Percentiles rank a stretch among this genome's conserved stretches.
Conservation (phyloP, 225 moss, liverwort and hornwort genomes). For the Thuidium tamariscinum region DNA sequence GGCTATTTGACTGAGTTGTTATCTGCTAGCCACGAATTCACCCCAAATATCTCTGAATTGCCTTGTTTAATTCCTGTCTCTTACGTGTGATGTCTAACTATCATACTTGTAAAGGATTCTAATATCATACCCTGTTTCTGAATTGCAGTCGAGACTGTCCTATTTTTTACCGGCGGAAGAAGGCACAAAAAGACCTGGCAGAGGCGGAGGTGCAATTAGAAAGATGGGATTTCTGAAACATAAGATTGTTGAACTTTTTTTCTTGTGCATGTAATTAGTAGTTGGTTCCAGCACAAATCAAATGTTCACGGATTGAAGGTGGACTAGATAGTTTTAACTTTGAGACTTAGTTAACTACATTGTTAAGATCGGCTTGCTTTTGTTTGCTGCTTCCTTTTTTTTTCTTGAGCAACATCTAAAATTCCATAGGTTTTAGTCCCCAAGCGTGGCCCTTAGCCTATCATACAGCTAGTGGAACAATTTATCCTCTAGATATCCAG, state of each 20-base stretch:
- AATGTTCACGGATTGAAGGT: not conserved
- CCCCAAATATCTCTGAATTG: not conserved
- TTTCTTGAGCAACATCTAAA: not conserved
- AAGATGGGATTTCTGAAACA: constrained; percentile 76
- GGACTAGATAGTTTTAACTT: not conserved
- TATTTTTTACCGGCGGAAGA: constrained; percentile 93
- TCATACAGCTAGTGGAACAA: not conserved
- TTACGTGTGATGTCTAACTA: not conserved
- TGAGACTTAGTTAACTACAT: not conserved
- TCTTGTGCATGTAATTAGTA: not conserved
- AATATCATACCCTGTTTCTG: not conserved
- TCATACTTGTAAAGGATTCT: not conserved
- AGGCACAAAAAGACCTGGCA: constrained; percentile 87
- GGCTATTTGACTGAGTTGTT: not conserved
- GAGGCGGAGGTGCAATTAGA: constrained; percentile 96
- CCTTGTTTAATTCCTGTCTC: not conserved
- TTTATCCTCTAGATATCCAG: not conserved
- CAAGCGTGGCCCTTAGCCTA: not conserved
- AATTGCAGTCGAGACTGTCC: constrained; percentile 92
- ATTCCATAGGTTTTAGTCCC: not conserved
- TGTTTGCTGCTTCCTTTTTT: not conserved
- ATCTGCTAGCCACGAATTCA: not conserved
- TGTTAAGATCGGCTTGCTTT: constrained; percentile 8
- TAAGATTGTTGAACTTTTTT: not conserved
- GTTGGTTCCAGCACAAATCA: not conserved